A percentile compares a stretch with the other conserved stretches of the same genome.
phyloP scores from a whole-genome alignment of 495 filamentous ascomycete species.

The Podospora appendiculata region DNA sequence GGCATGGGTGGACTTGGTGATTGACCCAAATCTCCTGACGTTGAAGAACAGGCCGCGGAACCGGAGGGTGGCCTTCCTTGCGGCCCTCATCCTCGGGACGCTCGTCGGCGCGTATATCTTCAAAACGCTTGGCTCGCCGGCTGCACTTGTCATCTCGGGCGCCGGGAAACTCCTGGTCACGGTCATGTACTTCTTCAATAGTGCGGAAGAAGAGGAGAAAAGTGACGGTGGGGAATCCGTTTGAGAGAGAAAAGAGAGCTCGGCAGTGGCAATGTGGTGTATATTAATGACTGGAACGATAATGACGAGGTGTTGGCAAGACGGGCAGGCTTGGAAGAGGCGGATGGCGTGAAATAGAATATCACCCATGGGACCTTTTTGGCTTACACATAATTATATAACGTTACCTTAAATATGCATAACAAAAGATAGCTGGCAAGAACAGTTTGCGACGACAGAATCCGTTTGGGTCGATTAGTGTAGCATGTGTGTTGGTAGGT shows the following conservation, averaged over 20 bases:
- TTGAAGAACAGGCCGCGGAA: constrained; percentile 43
- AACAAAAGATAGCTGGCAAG: too few species aligned
- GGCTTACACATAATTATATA: too few species aligned
- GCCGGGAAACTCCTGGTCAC: constrained; percentile 39
- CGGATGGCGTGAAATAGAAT: too few species aligned
- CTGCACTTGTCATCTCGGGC: constrained; percentile 32
- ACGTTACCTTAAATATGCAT: too few species aligned
- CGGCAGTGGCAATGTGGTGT: background rate
- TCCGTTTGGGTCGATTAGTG: too few species aligned
- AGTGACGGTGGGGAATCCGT: constrained; percentile 12
- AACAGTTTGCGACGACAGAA: too few species aligned
- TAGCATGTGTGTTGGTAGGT: too few species aligned
- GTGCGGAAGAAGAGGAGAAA: constrained; percentile 26
- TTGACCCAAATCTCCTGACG: constrained; percentile 41
- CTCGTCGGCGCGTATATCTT: constrained; percentile 47
- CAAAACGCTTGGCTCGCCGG: constrained; percentile 30
- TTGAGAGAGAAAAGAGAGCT: constrained; percentile 2
- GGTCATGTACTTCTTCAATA: constrained; percentile 36
- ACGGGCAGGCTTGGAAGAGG: background rate
- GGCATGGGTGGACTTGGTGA: constrained; percentile 53
- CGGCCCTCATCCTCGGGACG: constrained; percentile 40
- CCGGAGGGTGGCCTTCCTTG: constrained; percentile 43
- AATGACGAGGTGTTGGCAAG: background rate
- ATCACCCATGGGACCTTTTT: too few species aligned
- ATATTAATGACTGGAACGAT: background rate